These are phyloP conservation scores for Mycena sp. DNA, from an alignment of 1,284 basidiomycete species.

Conservation along the genomic window DNA sequence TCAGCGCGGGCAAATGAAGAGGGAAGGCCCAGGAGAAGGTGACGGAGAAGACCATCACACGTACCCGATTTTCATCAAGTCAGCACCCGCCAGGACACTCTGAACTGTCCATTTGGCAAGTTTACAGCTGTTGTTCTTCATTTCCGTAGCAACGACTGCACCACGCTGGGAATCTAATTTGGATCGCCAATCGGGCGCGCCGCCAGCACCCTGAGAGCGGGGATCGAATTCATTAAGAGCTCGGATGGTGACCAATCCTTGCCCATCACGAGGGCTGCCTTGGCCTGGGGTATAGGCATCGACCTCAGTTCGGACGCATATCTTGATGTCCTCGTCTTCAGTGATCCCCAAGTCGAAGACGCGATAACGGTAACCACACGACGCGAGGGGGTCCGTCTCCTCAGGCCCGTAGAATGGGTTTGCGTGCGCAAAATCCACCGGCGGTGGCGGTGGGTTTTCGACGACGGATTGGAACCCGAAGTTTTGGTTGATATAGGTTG, in stretches of 20 bases:
- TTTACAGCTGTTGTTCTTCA: slow-evolving; percentile 99
- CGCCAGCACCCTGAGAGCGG: slow-evolving; percentile 89
- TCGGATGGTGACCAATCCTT: slow-evolving; percentile 90
- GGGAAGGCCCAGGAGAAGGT: slow-evolving; percentile 21
- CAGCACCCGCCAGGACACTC: slow-evolving; percentile 94
- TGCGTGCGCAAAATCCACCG: slow-evolving; percentile 81
- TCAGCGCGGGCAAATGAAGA: background rate
- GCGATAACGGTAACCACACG: slow-evolving; percentile 96
- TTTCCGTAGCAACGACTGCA: slow-evolving; percentile 98
- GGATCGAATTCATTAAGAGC: slow-evolving; percentile 98
- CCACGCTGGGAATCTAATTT: slow-evolving; percentile 97
- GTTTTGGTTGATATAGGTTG: slow-evolving; percentile 99
- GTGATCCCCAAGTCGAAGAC: slow-evolving; percentile 93
- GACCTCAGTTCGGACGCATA: slow-evolving; percentile 96
- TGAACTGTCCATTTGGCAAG: slow-evolving; percentile 98
- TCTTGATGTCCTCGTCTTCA: slow-evolving; percentile 90
- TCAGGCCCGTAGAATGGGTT: slow-evolving; percentile 98
- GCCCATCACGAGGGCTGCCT: slow-evolving; percentile 75
- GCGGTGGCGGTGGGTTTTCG: slow-evolving; percentile 70
- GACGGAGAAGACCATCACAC: slow-evolving; percentile 38
- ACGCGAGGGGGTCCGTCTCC: slow-evolving; percentile 94
- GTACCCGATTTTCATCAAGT: slow-evolving; percentile 97
- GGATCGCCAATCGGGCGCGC: slow-evolving; percentile 96
- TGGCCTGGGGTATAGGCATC: slow-evolving; percentile 85
- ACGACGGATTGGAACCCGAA: slow-evolving; percentile 96